Base-by-base conservation (phyloP, 768 basidiomycete genomes). In the Lactarius deliciosus region DNA sequence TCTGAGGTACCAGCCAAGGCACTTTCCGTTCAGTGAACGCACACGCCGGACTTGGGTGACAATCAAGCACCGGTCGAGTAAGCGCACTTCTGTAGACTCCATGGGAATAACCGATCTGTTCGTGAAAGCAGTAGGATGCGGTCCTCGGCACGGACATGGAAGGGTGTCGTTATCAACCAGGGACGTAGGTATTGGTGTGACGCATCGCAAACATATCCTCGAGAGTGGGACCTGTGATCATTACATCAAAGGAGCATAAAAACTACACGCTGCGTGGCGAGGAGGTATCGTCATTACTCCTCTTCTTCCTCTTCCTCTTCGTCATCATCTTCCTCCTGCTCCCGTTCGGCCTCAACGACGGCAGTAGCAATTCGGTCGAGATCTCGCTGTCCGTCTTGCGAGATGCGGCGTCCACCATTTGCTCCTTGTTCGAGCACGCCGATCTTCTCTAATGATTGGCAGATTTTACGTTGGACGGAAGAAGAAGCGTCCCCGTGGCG, bases 381-480 rank as follows among this genome's bases (percentile, higher is more conserved):
- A 77, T 97, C 95, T 74, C 95, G 89, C 79, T 94, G 92, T 70
- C 96, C 96, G 76, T 98, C 96, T 81, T 98, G 96, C 76, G 87
- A 89, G 77, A 98, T 96, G 81, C 92, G 87, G 74, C 97, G 88
- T 69, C 96, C 96, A 73, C 96, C 97, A 75, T 96, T 94, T 54
- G 91, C 87, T 68, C 91, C 86, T 80, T 90, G 85, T 82, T 98
- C 97, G 74, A 98, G 84, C 66, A 98, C 97, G 74, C 96, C 96
- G 75, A 99, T 98, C 85, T 96, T 97, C 85, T 98, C 96, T 73
- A 98, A 83, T 56, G 94, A 88, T 81, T 99, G 96, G 81, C 96
- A 94, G 72, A 98, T 81, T 81, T 92, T 95, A 76, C 96, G 91
- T 80, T 98, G 94, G 60, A 98, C 92, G 64, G 89, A 89, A 63